Base-by-base conservation (phyloP, 805 yeast species). In the Myxozyma nipponensis region DNA sequence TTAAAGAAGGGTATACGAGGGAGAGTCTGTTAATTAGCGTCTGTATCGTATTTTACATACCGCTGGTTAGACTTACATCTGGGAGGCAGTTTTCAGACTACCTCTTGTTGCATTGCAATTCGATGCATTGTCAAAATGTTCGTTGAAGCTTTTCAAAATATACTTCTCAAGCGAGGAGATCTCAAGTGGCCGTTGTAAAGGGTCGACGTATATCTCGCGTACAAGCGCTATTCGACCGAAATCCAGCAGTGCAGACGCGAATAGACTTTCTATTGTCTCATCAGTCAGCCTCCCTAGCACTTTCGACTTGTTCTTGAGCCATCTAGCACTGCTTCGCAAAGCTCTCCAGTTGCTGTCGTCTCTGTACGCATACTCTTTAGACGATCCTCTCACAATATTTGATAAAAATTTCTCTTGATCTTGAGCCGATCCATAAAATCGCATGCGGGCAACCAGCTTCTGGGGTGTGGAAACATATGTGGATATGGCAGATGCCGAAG, bases 81-180 rank as follows among this genome's bases (percentile, higher is more conserved):
- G 21, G 24, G 60, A 54, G 0, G 76, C 76, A 35, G 69, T 69
- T 26, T 60, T 62, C 63, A 76, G 65, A 19, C 70, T 71, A 3
- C 75, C 75, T 46, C 73, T 62, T 3, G 66, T 57, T 24, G 62
- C 61, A 23, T 68, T 63, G 3, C 77, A 75, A 56, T 70, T 74
- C 1, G 76, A 60, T 0, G 78, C 76, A 30, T 60, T 61, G 43
- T 74, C 74, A 56, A 69, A 74, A 47, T 70, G 71, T 30, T 66
- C 64, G 72, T 77, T 71, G 47, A 74, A 74, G 17, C 63, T 52
- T 2, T 44, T 45, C 39, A 63, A 39, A 2, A 59, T 52, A 45
- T 54, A 54, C 40, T 26, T 30, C 17, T 47, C 58, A 19, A 56
- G 17, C 35, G 46, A 52, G n/a, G n/a, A 39, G 46, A 35, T 24